Conservation (phyloP, 2,329 filamentous ascomycete genomes). For the Neocatenulostroma microsporum region DNA sequence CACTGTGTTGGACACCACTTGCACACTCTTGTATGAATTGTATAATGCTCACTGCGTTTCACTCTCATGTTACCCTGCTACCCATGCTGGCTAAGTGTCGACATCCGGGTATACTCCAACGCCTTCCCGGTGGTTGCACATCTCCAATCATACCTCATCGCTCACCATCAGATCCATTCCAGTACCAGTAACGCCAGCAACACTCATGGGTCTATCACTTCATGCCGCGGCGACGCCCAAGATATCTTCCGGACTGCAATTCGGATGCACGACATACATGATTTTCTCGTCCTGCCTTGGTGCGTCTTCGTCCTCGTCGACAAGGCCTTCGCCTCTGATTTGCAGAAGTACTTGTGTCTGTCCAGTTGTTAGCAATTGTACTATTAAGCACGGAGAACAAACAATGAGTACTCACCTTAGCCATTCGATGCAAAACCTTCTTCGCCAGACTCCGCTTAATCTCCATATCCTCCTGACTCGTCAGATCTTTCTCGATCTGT, state of each 20-base stretch:
- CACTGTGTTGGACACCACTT: too few relatives aligned
- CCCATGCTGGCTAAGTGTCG: too few relatives aligned
- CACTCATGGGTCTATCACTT: too few relatives aligned
- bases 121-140: too few relatives aligned
- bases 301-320: conserved; percentile 62
- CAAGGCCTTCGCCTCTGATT: conserved; percentile 75
- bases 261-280: conserved; percentile 88
- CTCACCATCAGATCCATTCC: too few relatives aligned
- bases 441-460: conserved; percentile 62
- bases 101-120: too few relatives aligned
- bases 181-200: too few relatives aligned
- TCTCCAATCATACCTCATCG: too few relatives aligned
- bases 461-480: conserved; percentile 72
- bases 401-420: conserved; percentile 72
- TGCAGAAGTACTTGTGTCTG: conserved; percentile 56
- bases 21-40: too few relatives aligned
- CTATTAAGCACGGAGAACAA: too few relatives aligned
- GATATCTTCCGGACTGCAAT: conserved; percentile 68
- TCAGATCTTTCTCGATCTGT: conserved; percentile 75
- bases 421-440: conserved; percentile 91
- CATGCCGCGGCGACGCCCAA: not conserved
- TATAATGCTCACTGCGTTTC: too few relatives aligned
- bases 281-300: conserved; percentile 46
- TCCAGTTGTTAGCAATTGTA: conserved; percentile 5
- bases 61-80: too few relatives aligned